Evolutionary conservation across 306 rosid genomes (phyloP), one percentile per base, ranked within the genome.

Genomic region (Vachellia collinsii): DNA sequence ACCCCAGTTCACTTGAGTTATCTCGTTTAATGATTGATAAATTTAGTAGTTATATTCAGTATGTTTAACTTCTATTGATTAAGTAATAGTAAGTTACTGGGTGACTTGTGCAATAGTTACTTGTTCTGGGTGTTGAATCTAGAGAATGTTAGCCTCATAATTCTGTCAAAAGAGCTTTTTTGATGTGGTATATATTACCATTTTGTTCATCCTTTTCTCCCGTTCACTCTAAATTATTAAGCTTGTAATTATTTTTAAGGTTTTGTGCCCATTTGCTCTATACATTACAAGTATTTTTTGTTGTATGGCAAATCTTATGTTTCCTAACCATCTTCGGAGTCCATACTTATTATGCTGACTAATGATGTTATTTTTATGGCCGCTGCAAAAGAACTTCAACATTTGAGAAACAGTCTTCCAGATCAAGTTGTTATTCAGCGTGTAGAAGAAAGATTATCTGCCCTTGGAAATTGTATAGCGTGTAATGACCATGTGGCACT

Each of bases 401-500:
- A 95, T 77, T 82, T 95, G 90, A 90, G 96, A 29, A 95, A 95
- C 89, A 88, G 99, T 84, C 91, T 95, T 19, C 99, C 98, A 8
- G 98, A 95, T 86, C 87, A 83, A 85, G 96, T 93, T 65, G 96
- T 93, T 59, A 94, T 95, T 79, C 99, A 93, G 89, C 91, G 98
- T 51, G 83, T 91, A 46, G 98, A 95, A 16, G 99, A 95, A 90
- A 88, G 92, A 8, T 85, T 95, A 47, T 95, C 97, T 75, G 98
- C 99, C 79, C 86, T 95, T 11, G 99, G 99, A 65, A 95, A 95
- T 86, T 93, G 98, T 56, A 88, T 95, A 12, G 93, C 98, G 0
- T 95, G 99, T 87, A 95, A 95, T 80, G 99, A 95, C 75, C 90
- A 93, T 58, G 99, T 95, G 81, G 99, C 98, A 77, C 97, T 95